Evolutionary conservation across 2,329 filamentous ascomycete species (phyloP).

Genomic region (Alternaria postmessia): DNA sequence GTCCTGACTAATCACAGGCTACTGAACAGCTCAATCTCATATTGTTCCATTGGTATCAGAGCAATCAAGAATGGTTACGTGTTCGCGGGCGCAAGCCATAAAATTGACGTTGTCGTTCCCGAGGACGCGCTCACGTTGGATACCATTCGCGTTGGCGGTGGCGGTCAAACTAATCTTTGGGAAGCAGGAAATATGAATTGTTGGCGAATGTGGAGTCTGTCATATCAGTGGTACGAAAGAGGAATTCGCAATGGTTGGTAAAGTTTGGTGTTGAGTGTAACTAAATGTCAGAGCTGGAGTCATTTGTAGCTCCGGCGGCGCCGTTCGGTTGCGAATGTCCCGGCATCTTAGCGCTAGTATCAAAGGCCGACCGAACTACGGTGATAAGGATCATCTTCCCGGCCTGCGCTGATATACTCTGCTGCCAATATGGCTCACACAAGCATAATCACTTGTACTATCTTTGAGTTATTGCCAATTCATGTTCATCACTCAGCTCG

Average conservation of each 20-base stretch:
- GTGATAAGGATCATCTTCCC: background rate
- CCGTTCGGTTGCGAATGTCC: background rate
- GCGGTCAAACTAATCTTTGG: constrained; percentile 19
- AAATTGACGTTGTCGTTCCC: constrained; percentile 23
- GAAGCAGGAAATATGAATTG: background rate
- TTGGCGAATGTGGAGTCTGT: background rate
- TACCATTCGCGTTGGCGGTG: constrained; percentile 21
- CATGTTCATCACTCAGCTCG: background rate
- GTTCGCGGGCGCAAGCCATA: constrained; percentile 6
- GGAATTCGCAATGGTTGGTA: constrained; percentile 7
- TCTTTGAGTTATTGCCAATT: background rate
- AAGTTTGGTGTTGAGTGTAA: background rate
- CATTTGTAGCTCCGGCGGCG: background rate
- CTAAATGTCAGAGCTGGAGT: background rate
- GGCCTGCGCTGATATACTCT: background rate
- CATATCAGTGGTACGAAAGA: background rate
- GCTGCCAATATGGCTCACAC: background rate
- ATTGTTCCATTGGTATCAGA: constrained; percentile 15
- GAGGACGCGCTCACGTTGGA: constrained; percentile 17
- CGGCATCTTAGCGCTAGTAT: background rate
- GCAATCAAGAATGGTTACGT: constrained; percentile 9
- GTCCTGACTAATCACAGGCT: constrained; percentile 17
- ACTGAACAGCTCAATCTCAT: constrained; percentile 21
- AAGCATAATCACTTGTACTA: background rate
- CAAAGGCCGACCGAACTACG: background rate